phyloP scores from a whole-genome alignment of 1,284 basidiomycete genomes.

The Ganoderma sinense region DNA sequence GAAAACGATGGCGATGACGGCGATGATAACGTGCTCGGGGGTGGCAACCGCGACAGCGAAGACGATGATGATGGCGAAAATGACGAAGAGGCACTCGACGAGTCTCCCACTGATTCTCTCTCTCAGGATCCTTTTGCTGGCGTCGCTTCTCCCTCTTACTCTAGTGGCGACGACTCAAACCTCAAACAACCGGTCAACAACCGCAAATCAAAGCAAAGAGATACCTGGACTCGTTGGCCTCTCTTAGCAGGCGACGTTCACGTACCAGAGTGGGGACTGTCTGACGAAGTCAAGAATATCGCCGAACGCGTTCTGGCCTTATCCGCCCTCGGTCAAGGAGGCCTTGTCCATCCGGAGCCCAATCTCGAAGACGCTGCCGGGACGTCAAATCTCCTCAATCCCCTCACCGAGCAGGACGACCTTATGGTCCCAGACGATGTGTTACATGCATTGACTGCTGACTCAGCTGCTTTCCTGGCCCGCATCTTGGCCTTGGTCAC shows the following conservation, averaged over 20 bases:
- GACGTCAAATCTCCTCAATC: constrained; percentile 34
- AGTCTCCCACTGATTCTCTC: constrained; percentile 16
- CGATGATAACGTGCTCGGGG: too few species aligned
- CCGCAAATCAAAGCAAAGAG: constrained; percentile 32
- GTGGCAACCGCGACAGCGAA: not conserved
- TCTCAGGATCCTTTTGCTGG: constrained; percentile 10
- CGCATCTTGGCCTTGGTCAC: constrained; percentile 53
- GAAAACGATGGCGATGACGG: not conserved
- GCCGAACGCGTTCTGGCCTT: constrained; percentile 40
- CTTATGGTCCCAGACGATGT: constrained; percentile 33
- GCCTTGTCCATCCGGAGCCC: constrained; percentile 9
- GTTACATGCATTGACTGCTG: constrained; percentile 38
- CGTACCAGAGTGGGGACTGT: constrained; percentile 64
- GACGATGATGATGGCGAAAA: constrained; percentile 12
- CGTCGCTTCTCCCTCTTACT: constrained; percentile 23
- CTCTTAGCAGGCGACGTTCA: constrained; percentile 61
- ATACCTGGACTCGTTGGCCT: constrained; percentile 75
- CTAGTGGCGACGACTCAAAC: constrained; percentile 4
- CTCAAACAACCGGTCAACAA: constrained; percentile 18
- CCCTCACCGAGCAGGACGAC: constrained; percentile 45
- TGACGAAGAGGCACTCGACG: not conserved
- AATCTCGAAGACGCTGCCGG: not conserved
- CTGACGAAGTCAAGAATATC: constrained; percentile 62
- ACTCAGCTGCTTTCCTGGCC: constrained; percentile 50
- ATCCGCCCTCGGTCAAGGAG: constrained; percentile 4